phyloP scores from a whole-genome alignment of 805 yeast genomes.

The Yarrowia osloensis region DNA sequence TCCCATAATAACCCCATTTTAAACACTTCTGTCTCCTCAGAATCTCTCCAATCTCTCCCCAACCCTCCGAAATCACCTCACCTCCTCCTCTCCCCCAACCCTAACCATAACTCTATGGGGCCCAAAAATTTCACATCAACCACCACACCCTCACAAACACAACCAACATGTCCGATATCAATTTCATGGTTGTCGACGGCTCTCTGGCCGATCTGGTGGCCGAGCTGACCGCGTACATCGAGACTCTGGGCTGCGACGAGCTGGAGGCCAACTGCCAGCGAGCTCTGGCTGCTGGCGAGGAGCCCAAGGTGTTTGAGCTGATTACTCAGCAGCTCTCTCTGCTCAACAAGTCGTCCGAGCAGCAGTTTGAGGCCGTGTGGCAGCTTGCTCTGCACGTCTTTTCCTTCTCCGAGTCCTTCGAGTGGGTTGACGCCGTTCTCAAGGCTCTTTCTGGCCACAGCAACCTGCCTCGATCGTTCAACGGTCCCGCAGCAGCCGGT shows the following conservation, averaged over 20 bases:
- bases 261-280: slow-evolving; percentile 34
- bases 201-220: slow-evolving; percentile 43
- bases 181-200: slow-evolving; percentile 45
- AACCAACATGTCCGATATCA: slow-evolving; percentile 33
- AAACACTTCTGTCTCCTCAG: background rate
- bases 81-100: background rate
- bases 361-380: slow-evolving; percentile 46
- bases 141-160: background rate
- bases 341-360: slow-evolving; percentile 42
- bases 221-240: slow-evolving; percentile 45
- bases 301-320: slow-evolving; percentile 38
- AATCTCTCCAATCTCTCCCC: background rate
- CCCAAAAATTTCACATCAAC: background rate
- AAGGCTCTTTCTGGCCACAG: slow-evolving; percentile 37
- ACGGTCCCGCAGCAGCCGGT: slow-evolving; percentile 35
- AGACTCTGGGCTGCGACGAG: slow-evolving; percentile 38
- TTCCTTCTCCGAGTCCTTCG: slow-evolving; percentile 39
- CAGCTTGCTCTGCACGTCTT: slow-evolving; percentile 45
- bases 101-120: slow-evolving; percentile 18
- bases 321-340: slow-evolving; percentile 40
- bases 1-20: too few relatives aligned
- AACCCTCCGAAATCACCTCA: background rate
- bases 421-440: slow-evolving; percentile 41
- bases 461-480: slow-evolving; percentile 25
- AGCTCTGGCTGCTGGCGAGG: slow-evolving; percentile 33